Evolutionary conservation across 2,329 filamentous ascomycete genomes (phyloP), one percentile per base, ranked within the genome.

Genomic region (Fusarium sp.): DNA sequence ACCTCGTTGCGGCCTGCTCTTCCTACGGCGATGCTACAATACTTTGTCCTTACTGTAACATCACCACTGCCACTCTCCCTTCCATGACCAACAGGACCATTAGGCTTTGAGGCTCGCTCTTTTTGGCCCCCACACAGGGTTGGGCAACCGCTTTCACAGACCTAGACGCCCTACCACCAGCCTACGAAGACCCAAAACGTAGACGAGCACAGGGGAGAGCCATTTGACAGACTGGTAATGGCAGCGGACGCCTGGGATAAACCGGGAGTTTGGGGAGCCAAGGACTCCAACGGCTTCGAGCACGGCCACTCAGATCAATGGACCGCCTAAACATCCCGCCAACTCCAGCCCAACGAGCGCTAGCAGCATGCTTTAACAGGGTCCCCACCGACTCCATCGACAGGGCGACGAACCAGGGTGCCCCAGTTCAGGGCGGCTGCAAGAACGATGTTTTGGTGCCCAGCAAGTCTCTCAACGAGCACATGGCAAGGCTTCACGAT

Each of bases 291-390:
- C 44, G 44, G 47, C 69, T 66, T 46, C 44, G 57, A 65, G 35
- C 65, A 50, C 41, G 38, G 50, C 59, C 65, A 56, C 53, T 56
- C 56, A 72, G 59, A 50, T 66, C 41, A 27, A 58, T 65, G 68
- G 68, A 64, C 58, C 65, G 61, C 65, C 72, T 67, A 69, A 54
- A 62, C 59, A 60, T 62, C 68, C 71, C 65, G 68, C 65, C 73
- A 73, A 64, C 65, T 70, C 69, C 73, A 75, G 69, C 71, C 62
- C 64, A 64, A 75, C 62, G 47, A 71, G 63, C 72, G 68, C 71
- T 74, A 75, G 67, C 63, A 53, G 57, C 58, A 73, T 44, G 59
- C 68, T 66, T 58, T 52, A 67, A 52, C 55, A 71, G 63, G 59
- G 71, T 59, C 59, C 56, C 58, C 66, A 61, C 68, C 49, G 55